Percentiles rank a stretch among this genome's conserved stretches.
Evolutionary conservation across 2,329 filamentous ascomycete genomes (phyloP).

Genomic region (Aspergillus nomiae): DNA sequence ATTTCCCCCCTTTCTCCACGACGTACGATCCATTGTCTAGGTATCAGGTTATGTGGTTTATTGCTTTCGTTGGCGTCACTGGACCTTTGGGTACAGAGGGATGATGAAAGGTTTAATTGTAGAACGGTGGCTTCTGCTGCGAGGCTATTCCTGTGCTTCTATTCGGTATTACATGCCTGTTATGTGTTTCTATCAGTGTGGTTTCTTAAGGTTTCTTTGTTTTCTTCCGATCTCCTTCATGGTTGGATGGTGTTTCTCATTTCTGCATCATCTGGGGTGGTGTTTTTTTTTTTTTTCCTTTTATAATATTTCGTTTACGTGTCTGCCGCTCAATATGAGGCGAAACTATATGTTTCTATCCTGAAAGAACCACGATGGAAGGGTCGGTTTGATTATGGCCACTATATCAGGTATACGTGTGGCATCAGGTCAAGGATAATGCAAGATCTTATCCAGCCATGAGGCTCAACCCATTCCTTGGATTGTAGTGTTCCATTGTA

Average conservation of each 20-base stretch:
- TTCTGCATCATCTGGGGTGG: slow-evolving; percentile 9
- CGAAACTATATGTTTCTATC: not conserved
- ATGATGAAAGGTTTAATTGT: slow-evolving; percentile 3
- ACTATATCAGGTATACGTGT: slow-evolving; percentile 2
- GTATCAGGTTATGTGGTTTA: not conserved
- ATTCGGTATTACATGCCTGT: slow-evolving; percentile 1
- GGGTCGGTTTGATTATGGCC: not conserved
- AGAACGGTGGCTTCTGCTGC: slow-evolving; percentile 8
- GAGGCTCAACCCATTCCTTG: not conserved
- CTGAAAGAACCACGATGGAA: not conserved
- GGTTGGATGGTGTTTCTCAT: slow-evolving; percentile 7
- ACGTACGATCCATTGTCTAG: not conserved
- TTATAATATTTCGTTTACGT: slow-evolving; percentile 1
- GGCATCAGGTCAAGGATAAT: not conserved
- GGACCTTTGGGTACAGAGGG: slow-evolving; percentile 3
- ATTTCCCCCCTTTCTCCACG: not conserved
- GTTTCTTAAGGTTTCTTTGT: not conserved
- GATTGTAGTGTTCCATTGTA: not conserved
- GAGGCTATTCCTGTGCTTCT: slow-evolving; percentile 4
- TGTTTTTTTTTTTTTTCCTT: not conserved
- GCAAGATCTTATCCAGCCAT: not conserved
- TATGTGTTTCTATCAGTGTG: slow-evolving; percentile 2
- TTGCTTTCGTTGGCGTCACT: slow-evolving; percentile 5
- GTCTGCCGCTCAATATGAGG: not conserved
- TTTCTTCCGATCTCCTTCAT: not conserved